Percentiles rank a stretch among this genome's conserved stretches.
These are phyloP conservation scores for Umbelopsis sp. DNA, from an alignment of 192 early-diverging fungal genomes.

Conservation along the genomic window DNA sequence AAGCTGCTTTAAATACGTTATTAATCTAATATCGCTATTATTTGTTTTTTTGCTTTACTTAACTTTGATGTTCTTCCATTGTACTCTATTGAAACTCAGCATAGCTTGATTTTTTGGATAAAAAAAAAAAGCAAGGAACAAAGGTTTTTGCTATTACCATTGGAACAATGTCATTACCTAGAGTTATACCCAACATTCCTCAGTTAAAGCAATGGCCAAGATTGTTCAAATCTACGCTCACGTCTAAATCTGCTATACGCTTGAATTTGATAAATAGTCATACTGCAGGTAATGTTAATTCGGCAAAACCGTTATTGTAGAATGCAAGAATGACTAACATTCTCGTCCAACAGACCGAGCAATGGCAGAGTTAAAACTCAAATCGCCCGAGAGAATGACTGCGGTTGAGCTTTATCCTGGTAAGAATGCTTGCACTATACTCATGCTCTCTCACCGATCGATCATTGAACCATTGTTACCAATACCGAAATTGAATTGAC, in stretches of 20 bases:
- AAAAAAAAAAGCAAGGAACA: conserved; percentile 9
- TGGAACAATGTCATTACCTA: background rate
- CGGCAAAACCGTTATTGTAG: too few species aligned
- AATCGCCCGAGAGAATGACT: conserved; percentile 25
- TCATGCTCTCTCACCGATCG: background rate
- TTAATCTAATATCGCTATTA: too few species aligned
- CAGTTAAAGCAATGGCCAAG: conserved; percentile 19
- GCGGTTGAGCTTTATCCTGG: conserved; percentile 45
- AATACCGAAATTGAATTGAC: background rate
- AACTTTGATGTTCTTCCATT: too few species aligned
- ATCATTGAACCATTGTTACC: background rate
- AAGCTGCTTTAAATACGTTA: background rate
- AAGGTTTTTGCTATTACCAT: background rate
- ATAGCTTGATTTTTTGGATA: too few species aligned
- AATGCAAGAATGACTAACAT: background rate
- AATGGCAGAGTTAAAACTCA: conserved; percentile 21
- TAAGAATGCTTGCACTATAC: background rate
- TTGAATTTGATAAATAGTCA: background rate
- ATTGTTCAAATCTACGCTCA: conserved; percentile 21
- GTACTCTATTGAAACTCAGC: too few species aligned
- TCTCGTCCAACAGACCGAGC: conserved; percentile 12
- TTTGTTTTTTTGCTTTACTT: too few species aligned
- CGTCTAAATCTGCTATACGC: background rate
- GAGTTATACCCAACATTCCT: background rate
- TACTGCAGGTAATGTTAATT: conserved; percentile 8